Evolutionary conservation across 2,329 filamentous ascomycete genomes (phyloP).

Genomic region (Geoglossum cookeanum): DNA sequence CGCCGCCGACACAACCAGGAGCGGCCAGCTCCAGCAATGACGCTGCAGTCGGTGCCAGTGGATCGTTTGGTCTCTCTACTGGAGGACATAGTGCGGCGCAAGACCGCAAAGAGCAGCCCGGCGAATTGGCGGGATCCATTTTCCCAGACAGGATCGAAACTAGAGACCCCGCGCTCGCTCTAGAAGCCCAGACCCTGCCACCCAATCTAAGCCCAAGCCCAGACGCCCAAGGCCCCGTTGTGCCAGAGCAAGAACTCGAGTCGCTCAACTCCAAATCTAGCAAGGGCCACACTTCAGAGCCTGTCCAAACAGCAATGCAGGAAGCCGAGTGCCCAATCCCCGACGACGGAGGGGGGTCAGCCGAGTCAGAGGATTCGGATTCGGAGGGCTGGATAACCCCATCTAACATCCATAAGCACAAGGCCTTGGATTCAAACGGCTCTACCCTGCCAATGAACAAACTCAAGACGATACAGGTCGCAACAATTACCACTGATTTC

Average conservation of each 20-base stretch:
- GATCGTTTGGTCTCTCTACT: background rate
- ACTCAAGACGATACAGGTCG: constrained; percentile 56
- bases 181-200: background rate
- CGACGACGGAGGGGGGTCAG: constrained; percentile 4
- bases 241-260: background rate
- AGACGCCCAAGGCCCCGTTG: background rate
- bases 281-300: background rate
- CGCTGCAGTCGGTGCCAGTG: constrained; percentile 1
- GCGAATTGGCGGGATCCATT: background rate
- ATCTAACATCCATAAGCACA: constrained; percentile 71
- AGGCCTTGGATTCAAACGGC: constrained; percentile 41
- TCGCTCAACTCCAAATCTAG: background rate
- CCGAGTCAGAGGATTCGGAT: constrained; percentile 21
- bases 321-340: background rate
- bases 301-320: background rate
- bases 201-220: background rate
- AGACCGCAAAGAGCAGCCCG: background rate
- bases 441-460: constrained; percentile 29
- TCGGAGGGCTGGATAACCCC: constrained; percentile 81
- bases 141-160: background rate
- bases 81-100: background rate
- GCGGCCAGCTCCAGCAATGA: background rate
- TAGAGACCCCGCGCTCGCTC: background rate
- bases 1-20: background rate
- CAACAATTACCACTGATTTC: constrained; percentile 87